These are phyloP conservation scores for Nitzschia sp. DNA, from an alignment of 108 stramenopile genomes.

Conservation along the genomic window DNA sequence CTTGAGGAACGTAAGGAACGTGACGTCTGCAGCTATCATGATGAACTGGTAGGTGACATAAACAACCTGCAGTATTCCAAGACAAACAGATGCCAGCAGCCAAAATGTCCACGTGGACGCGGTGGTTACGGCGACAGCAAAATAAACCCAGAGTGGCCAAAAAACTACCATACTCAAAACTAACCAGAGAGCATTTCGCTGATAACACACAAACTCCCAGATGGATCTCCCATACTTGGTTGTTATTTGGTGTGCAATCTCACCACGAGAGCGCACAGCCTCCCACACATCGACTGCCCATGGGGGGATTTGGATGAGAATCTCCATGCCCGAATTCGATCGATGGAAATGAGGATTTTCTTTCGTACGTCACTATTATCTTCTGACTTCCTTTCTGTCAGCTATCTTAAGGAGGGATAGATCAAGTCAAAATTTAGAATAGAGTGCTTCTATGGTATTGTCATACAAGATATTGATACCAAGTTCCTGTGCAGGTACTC, in stretches of 20 bases:
- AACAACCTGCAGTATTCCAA: constrained; percentile 68
- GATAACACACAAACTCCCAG: constrained; percentile 20
- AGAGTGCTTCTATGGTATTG: too few species aligned
- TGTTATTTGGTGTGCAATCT: background rate
- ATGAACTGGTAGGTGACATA: constrained; percentile 83
- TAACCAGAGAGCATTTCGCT: constrained; percentile 23
- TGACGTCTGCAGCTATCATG: constrained; percentile 76
- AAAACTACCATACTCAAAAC: constrained; percentile 56
- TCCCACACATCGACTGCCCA: constrained; percentile 31
- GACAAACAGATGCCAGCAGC: constrained; percentile 60
- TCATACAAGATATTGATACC: too few species aligned
- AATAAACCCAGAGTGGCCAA: constrained; percentile 76
- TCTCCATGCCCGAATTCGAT: constrained; percentile 22
- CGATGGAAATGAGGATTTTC: background rate
- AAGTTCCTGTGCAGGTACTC: too few species aligned
- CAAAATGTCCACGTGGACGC: constrained; percentile 87
- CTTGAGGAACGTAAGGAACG: constrained; percentile 60
- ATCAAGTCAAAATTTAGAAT: too few species aligned
- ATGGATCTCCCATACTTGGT: constrained; percentile 5
- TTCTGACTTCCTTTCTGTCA: too few species aligned
- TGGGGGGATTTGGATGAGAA: constrained; percentile 32
- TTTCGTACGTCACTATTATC: too few species aligned
- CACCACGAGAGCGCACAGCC: background rate
- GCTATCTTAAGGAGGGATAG: too few species aligned
- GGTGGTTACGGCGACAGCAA: constrained; percentile 57